A percentile compares a stretch with the other conserved stretches of the same genome.
These are phyloP conservation scores for Pythium aquatile DNA, from an alignment of 352 stramenopile genomes.

Conservation along the genomic window DNA sequence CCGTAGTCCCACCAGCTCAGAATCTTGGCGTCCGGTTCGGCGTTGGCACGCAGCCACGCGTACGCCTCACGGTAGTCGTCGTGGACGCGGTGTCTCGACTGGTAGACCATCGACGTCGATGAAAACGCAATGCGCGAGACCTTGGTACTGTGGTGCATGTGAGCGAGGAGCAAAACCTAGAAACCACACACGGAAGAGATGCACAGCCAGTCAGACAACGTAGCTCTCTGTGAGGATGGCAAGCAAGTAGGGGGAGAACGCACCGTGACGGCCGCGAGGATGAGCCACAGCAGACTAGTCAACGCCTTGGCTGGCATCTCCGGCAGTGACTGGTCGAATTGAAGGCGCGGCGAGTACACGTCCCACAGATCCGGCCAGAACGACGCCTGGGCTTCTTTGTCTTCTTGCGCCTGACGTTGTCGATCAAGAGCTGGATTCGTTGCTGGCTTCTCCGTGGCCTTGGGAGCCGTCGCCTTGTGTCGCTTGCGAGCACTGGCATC, in stretches of 20 bases:
- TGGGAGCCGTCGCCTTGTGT: slow-evolving; percentile 4
- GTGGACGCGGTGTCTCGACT: slow-evolving; percentile 55
- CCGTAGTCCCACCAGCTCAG: slow-evolving; percentile 88
- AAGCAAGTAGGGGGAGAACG: neutral
- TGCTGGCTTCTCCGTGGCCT: neutral
- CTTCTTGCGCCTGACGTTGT: neutral
- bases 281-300: slow-evolving; percentile 26
- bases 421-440: neutral
- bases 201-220: neutral
- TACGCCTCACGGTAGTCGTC: slow-evolving; percentile 87
- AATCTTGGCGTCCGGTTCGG: slow-evolving; percentile 60
- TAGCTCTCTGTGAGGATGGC: neutral
- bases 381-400: neutral
- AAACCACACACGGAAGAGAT: slow-evolving; percentile 16
- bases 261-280: slow-evolving; percentile 64
- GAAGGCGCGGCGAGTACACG: slow-evolving; percentile 1
- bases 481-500: slow-evolving; percentile 9
- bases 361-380: slow-evolving; percentile 22
- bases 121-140: slow-evolving; percentile 77
- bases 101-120: slow-evolving; percentile 73
- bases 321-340: neutral
- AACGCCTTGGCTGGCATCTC: slow-evolving; percentile 12
- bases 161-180: slow-evolving; percentile 66
- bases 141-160: slow-evolving; percentile 57
- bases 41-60: slow-evolving; percentile 78